phyloP scores from a whole-genome alignment of 495 filamentous ascomycete genomes.

The Evernia prunastri region DNA sequence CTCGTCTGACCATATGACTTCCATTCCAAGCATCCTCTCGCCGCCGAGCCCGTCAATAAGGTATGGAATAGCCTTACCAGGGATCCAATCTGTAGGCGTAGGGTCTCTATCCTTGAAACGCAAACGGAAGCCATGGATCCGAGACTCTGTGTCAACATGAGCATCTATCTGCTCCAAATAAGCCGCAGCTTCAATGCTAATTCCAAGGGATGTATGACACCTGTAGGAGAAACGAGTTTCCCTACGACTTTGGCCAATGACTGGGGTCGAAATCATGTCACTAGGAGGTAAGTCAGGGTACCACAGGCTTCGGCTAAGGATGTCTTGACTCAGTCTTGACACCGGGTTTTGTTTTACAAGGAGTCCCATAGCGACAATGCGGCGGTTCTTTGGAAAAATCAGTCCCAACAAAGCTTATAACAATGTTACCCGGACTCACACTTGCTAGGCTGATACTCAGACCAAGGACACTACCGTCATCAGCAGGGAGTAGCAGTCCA shows the following conservation, averaged over 20 bases:
- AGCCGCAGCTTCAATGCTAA: background rate
- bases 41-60: conserved; percentile 3
- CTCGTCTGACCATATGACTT: conserved; percentile 2
- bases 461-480: background rate
- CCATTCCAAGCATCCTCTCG: conserved; percentile 1
- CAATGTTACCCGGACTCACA: background rate
- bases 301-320: background rate
- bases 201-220: background rate
- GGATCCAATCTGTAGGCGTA: conserved; percentile 2
- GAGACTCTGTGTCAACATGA: background rate
- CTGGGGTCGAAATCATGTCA: background rate
- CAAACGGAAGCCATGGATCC: conserved; percentile 5
- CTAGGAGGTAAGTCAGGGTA: background rate
- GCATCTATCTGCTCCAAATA: background rate
- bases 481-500: background rate
- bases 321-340: too few species aligned
- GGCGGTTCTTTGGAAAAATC: background rate
- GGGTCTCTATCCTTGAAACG: background rate
- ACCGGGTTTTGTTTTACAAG: background rate
- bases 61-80: conserved; percentile 5
- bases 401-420: background rate
- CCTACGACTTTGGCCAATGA: background rate
- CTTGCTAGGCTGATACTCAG: conserved; percentile 2
- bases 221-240: conserved; percentile 3
- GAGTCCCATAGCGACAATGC: background rate